A percentile compares a stretch with the other conserved stretches of the same genome.
Conservation (phyloP, 179 eudicot genomes). For the Beta lomatogona region DNA sequence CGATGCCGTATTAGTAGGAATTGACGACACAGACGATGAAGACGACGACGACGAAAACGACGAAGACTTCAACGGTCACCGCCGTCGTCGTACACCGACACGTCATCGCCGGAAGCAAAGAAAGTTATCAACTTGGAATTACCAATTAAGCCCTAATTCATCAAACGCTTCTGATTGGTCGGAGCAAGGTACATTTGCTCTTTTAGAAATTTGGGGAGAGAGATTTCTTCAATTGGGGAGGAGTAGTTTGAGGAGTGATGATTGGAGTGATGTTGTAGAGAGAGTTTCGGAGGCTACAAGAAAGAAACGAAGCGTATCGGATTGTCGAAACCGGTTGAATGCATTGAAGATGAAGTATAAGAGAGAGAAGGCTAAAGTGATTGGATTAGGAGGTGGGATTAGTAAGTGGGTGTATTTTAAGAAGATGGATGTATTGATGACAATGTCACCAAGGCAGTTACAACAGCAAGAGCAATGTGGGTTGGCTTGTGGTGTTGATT, state of each 20-base stretch:
- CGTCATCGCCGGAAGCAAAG: conserved; percentile 62
- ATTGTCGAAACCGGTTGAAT: conserved; percentile 74
- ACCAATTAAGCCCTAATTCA: conserved; percentile 52
- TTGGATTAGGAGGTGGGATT: conserved; percentile 32
- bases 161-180: conserved; percentile 51
- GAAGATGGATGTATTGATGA: conserved; percentile 84
- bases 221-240: conserved; percentile 71
- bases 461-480: conserved; percentile 62
- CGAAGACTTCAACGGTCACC: conserved; percentile 40
- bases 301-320: conserved; percentile 44
- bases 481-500: conserved; percentile 87
- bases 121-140: conserved; percentile 49
- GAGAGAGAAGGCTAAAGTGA: conserved; percentile 66
- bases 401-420: conserved; percentile 76
- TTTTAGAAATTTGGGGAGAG: conserved; percentile 86
- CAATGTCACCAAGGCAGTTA: conserved; percentile 46
- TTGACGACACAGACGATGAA: conserved; percentile 30
- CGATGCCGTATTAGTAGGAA: conserved; percentile 32
- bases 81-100: conserved; percentile 22
- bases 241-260: conserved; percentile 75
- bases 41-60: conserved; percentile 42
- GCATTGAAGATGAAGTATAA: conserved; percentile 75
- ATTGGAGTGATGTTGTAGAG: conserved; percentile 85
- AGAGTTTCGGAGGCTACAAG: conserved; percentile 62
- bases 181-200: conserved; percentile 62